Evolutionary conservation across 495 filamentous ascomycete species (phyloP), one percentile per base, ranked within the genome.

Genomic region (Xylaria sp.): DNA sequence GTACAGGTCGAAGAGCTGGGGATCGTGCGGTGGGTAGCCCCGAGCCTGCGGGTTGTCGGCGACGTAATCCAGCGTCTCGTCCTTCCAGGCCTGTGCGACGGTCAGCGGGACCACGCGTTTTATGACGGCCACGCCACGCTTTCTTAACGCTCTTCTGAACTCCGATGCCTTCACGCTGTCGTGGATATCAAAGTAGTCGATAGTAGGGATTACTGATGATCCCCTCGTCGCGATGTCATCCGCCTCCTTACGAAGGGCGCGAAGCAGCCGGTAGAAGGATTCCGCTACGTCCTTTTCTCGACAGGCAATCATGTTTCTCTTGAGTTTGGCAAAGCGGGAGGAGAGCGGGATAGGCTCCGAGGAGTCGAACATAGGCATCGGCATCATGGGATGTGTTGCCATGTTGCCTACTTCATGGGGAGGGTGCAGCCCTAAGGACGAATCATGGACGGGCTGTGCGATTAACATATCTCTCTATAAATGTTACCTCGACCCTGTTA

Each of bases 1-100:
- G 80, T 95, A 97, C 0, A 97, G 81, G 71, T 96, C 93, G 73
- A 89, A 93, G 0, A 95, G 90, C 37, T 91, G 88, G 0, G 92
- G 90, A 77, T 79, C 64, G 53, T 77, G 44, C 67, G 80, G 43
- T 72, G 81, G 77, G 69, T 84, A 73, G 35, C 79, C 78, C 72
- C 75, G 81, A 6, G 75, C 77, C 7, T 74, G 77, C 17, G 87
- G 82, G 72, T 90, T 92, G 29, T 87, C 80, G 26, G 79, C 76
- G 29, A 91, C 80, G 71, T 93, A 93, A 26, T 87, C 85, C 41
- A 82, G 78, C 17, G 84, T 73, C 52, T 86, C 82, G 31, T 83
- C 79, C 75, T 86, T 87, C 80, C 88, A 87, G 15, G 74, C 75
- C 43, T 85, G 71, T 3, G 90, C 89, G 63, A 86, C 82, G 44